phyloP scores from a whole-genome alignment of 768 basidiomycete species.

The Mycena haematopus region DNA sequence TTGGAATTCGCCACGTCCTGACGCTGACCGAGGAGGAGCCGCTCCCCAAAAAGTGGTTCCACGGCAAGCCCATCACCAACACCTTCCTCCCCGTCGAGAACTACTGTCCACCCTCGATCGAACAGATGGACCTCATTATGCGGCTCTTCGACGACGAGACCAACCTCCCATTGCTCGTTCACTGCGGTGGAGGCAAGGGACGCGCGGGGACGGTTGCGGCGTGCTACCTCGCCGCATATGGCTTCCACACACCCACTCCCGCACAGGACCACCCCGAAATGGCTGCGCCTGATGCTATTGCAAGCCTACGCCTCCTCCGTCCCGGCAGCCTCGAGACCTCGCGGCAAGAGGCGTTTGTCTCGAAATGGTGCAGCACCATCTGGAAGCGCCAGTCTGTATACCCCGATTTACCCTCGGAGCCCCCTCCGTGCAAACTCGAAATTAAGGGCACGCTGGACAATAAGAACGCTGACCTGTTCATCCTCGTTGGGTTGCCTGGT shows the following conservation, averaged over 20 bases:
- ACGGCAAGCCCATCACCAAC: conserved; percentile 49
- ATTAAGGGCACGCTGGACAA: conserved; percentile 48
- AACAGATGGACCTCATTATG: conserved; percentile 66
- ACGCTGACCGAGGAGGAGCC: conserved; percentile 67
- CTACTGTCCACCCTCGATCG: conserved; percentile 58
- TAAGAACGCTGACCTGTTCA: conserved; percentile 46
- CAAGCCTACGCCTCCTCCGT: conserved; percentile 52
- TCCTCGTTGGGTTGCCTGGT: conserved; percentile 68
- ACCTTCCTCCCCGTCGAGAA: conserved; percentile 64
- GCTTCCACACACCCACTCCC: conserved; percentile 53
- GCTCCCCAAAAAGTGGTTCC: conserved; percentile 55
- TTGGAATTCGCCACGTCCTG: conserved; percentile 65
- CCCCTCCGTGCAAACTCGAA: conserved; percentile 51
- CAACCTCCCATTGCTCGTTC: conserved; percentile 58
- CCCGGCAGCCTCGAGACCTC: conserved; percentile 64
- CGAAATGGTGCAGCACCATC: conserved; percentile 62
- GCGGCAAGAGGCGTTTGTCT: conserved; percentile 63
- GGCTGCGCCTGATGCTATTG: conserved; percentile 55
- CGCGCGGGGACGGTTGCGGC: conserved; percentile 68
- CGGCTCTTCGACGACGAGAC: conserved; percentile 49
- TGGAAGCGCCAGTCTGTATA: conserved; percentile 63
- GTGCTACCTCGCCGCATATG: conserved; percentile 63
- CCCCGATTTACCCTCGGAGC: conserved; percentile 58
- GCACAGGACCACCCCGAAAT: conserved; percentile 53
- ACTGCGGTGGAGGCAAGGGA: conserved; percentile 70